These are phyloP conservation scores for Lupinus albus DNA, from an alignment of 306 rosid genomes.

Conservation along the genomic window DNA sequence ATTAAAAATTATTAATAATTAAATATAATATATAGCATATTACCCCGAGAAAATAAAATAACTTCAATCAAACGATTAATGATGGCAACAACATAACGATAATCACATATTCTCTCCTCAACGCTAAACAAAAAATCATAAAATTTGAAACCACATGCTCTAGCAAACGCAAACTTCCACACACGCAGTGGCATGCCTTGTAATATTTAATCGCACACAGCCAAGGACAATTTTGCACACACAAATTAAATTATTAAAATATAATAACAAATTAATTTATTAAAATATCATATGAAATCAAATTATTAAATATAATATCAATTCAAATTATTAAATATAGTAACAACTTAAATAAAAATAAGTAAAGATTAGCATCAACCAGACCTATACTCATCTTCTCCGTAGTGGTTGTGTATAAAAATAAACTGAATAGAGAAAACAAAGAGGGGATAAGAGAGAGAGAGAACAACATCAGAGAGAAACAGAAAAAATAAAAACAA, in stretches of 20 bases:
- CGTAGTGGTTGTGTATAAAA: slow-evolving; percentile 30
- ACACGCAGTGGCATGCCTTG: slow-evolving; percentile 28
- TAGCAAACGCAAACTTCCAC: background rate
- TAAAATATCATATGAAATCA: too few relatives aligned
- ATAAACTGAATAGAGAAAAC: slow-evolving; percentile 43
- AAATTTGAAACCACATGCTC: slow-evolving; percentile 27
- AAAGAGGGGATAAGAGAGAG: slow-evolving; percentile 41
- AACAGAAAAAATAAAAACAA: slow-evolving; percentile 8
- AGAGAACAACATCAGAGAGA: background rate
- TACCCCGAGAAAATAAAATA: slow-evolving; percentile 8
- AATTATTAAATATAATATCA: too few relatives aligned
- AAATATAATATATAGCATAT: too few relatives aligned
- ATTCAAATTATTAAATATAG: too few relatives aligned
- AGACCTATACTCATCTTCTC: slow-evolving; percentile 13
- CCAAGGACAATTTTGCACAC: slow-evolving; percentile 39
- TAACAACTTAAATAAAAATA: too few relatives aligned
- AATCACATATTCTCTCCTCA: slow-evolving; percentile 37
- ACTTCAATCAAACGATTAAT: slow-evolving; percentile 35
- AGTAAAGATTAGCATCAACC: slow-evolving; percentile 18
- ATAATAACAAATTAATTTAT: too few relatives aligned
- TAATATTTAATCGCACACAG: slow-evolving; percentile 4
- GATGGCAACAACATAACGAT: slow-evolving; percentile 36
- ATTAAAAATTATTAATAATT: too few relatives aligned
- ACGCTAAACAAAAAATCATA: background rate
- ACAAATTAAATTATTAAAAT: background rate